A percentile compares a stretch with the other conserved stretches of the same genome.
phyloP scores from a whole-genome alignment of 495 filamentous ascomycete genomes.

The Penicillium cosmopolitanum region DNA sequence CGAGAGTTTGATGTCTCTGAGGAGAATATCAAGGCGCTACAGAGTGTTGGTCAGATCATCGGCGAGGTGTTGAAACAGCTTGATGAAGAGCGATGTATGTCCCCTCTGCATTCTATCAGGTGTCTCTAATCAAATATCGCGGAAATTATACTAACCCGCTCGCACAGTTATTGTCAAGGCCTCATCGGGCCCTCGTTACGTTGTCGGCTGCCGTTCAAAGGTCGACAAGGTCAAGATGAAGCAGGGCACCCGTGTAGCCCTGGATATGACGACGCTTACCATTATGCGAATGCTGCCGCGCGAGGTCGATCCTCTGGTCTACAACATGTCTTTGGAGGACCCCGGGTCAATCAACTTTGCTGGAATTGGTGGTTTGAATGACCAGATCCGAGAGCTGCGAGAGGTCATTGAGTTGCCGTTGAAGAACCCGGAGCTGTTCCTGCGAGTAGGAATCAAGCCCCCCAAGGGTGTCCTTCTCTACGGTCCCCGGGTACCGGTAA shows the following conservation, averaged over 20 bases:
- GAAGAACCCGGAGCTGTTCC: constrained; percentile 98
- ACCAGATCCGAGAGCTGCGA: constrained; percentile 95
- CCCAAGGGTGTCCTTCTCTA: constrained; percentile 98
- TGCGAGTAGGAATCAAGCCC: constrained; percentile 97
- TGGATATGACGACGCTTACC: constrained; percentile 99
- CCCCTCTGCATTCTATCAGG: neutral
- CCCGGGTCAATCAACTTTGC: constrained; percentile 97
- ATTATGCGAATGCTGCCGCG: constrained; percentile 99
- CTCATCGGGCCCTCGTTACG: constrained; percentile 95
- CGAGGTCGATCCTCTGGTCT: constrained; percentile 97
- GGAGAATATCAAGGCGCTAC: constrained; percentile 98
- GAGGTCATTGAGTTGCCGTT: constrained; percentile 98
- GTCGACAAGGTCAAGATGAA: constrained; percentile 96
- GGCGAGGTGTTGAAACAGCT: constrained; percentile 98
- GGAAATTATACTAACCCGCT: constrained; percentile 10
- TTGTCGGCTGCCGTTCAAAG: constrained; percentile 97
- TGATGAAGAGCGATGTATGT: constrained; percentile 94
- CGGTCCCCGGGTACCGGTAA: constrained; percentile 99
- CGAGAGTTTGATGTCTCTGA: constrained; percentile 96
- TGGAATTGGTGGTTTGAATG: constrained; percentile 98
- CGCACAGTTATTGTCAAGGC: constrained; percentile 77
- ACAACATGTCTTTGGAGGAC: constrained; percentile 99
- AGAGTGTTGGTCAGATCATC: constrained; percentile 99
- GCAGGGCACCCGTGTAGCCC: constrained; percentile 95
- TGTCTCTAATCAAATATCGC: neutral